phyloP scores from a whole-genome alignment of 306 rosid genomes.

The Cyclanthera cordifolia region DNA sequence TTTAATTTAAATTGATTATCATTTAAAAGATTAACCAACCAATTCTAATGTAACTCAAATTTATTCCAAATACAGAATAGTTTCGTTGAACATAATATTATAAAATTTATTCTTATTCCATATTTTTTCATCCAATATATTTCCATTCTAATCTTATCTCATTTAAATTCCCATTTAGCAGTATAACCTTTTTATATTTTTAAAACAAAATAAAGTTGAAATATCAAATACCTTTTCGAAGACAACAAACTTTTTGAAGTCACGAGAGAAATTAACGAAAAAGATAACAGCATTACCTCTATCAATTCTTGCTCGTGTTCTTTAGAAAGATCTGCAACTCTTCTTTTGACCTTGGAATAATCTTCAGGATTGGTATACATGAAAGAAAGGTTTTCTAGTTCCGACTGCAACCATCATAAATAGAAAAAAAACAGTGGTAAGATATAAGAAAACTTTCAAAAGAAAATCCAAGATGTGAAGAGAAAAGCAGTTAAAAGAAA shows the following conservation, averaged over 20 bases:
- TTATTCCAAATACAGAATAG: neutral
- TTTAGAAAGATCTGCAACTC: slow-evolving; percentile 70
- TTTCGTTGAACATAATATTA: neutral
- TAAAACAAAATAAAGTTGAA: neutral
- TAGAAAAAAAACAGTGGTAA: neutral
- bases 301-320: slow-evolving; percentile 86
- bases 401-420: slow-evolving; percentile 49
- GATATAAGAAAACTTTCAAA: neutral
- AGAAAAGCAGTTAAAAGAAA: slow-evolving; percentile 2
- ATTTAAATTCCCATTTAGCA: neutral
- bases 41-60: neutral
- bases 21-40: neutral
- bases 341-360: slow-evolving; percentile 80
- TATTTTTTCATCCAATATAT: neutral
- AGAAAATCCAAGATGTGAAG: neutral
- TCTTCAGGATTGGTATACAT: slow-evolving; percentile 91
- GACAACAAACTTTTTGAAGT: slow-evolving; percentile 6
- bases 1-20: neutral
- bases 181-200: neutral
- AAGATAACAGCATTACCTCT: slow-evolving; percentile 46
- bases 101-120: neutral
- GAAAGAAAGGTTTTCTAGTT: slow-evolving; percentile 92
- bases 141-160: neutral
- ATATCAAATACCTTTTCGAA: neutral
- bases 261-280: slow-evolving; percentile 15